Percentiles rank a stretch among this genome's conserved stretches.
phyloP scores from a whole-genome alignment of 1,139 yeast genomes.

The Kodamaea alishanica region DNA sequence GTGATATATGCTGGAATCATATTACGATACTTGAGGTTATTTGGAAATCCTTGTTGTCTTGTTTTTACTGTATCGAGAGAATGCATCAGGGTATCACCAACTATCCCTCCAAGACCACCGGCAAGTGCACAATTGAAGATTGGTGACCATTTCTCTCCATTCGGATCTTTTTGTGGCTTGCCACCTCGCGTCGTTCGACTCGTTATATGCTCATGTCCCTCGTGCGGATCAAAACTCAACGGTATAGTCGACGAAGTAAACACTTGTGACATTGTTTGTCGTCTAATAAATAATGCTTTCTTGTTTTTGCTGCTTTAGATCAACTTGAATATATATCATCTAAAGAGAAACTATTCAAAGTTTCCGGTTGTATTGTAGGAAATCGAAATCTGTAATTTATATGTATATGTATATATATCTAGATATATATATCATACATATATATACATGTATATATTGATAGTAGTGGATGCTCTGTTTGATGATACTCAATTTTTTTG shows the following conservation, averaged over 20 bases:
- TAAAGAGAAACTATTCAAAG: too few relatives aligned
- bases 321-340: too few relatives aligned
- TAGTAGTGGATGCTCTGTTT: too few relatives aligned
- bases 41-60: conserved; percentile 89
- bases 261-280: conserved; percentile 26
- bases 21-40: conserved; percentile 59
- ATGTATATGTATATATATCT: too few relatives aligned
- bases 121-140: conserved; percentile 71
- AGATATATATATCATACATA: too few relatives aligned
- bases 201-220: not conserved
- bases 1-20: conserved; percentile 69
- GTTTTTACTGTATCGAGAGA: conserved; percentile 95
- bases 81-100: conserved; percentile 93
- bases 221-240: conserved; percentile 30
- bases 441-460: too few relatives aligned
- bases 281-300: too few relatives aligned
- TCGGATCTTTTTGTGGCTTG: not conserved
- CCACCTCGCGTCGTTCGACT: conserved; percentile 5
- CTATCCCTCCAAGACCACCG: conserved; percentile 92
- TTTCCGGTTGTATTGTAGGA: too few relatives aligned
- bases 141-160: conserved; percentile 19
- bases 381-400: too few relatives aligned
- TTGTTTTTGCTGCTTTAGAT: too few relatives aligned
- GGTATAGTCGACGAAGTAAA: conserved; percentile 46
- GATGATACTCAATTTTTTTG: too few relatives aligned